A percentile compares a stretch with the other conserved stretches of the same genome.
Conservation (phyloP, 495 filamentous ascomycete genomes). For the Schizothecium vesticola region DNA sequence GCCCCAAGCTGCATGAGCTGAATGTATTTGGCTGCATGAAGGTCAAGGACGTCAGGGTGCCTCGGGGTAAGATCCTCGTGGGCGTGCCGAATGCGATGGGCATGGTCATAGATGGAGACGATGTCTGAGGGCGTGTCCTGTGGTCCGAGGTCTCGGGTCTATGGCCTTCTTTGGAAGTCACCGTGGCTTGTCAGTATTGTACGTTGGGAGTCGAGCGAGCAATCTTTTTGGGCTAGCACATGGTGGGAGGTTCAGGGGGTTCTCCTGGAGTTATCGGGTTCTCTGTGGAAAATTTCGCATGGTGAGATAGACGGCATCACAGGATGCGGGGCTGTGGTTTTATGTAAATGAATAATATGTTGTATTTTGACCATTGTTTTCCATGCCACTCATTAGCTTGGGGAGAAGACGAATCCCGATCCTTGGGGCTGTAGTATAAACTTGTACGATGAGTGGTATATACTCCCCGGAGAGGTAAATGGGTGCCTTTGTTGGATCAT, state of each 20-base stretch:
- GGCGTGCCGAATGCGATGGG: conserved; percentile 65
- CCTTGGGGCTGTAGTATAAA: neutral
- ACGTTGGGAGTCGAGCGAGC: neutral
- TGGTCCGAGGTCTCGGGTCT: neutral
- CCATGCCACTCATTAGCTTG: neutral
- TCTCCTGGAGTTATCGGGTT: neutral
- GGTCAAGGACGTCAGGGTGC: conserved; percentile 63
- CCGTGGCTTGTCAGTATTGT: neutral
- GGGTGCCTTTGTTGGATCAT: no score
- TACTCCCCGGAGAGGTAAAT: no score
- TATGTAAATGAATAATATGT: neutral
- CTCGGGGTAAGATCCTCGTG: conserved; percentile 67
- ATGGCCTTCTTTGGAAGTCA: neutral
- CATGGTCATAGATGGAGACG: conserved; percentile 49
- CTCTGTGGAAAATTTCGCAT: neutral
- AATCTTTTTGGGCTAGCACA: neutral
- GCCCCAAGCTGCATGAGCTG: conserved; percentile 64
- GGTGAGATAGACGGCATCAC: neutral
- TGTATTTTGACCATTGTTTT: neutral
- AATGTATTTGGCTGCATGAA: conserved; percentile 84
- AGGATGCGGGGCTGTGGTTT: neutral
- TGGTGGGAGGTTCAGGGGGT: neutral
- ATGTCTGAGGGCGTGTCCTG: neutral
- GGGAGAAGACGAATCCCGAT: neutral
- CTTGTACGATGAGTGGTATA: neutral